These are phyloP conservation scores for Tricholoma hemisulphureum DNA, from an alignment of 768 basidiomycete species.

Conservation along the genomic window DNA sequence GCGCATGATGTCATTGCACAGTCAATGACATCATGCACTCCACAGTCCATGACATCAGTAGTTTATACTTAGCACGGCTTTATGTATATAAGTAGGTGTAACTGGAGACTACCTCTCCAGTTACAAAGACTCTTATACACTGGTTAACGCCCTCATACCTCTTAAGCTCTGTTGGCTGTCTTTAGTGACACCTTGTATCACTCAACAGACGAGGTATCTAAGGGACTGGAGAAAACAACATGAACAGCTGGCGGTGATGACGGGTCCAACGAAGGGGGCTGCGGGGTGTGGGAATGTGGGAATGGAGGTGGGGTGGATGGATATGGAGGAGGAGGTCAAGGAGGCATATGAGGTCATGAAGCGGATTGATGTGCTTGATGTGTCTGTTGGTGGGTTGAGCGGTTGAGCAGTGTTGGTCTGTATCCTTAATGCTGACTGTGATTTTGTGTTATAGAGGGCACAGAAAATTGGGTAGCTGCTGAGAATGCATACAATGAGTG, in stretches of 20 bases:
- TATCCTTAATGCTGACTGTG: not conserved
- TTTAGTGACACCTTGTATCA: too few relatives aligned
- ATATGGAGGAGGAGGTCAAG: slow-evolving; percentile 97
- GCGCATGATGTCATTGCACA: too few relatives aligned
- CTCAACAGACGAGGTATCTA: slow-evolving; percentile 79
- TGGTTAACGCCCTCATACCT: too few relatives aligned
- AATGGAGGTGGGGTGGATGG: slow-evolving; percentile 83
- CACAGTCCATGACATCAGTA: too few relatives aligned
- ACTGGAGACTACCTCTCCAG: too few relatives aligned
- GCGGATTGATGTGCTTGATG: slow-evolving; percentile 61
- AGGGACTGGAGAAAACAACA: slow-evolving; percentile 93
- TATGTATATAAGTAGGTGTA: too few relatives aligned
- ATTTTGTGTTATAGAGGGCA: not conserved
- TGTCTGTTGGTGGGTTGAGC: not conserved
- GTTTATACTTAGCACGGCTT: too few relatives aligned
- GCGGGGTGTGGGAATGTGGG: slow-evolving; percentile 66
- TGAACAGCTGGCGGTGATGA: slow-evolving; percentile 96
- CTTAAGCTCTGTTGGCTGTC: too few relatives aligned
- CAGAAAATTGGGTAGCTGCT: not conserved
- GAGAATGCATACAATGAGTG: too few relatives aligned
- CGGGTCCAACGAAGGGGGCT: slow-evolving; percentile 86
- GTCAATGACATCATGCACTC: too few relatives aligned
- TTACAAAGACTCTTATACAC: too few relatives aligned
- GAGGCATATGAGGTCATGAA: slow-evolving; percentile 97
- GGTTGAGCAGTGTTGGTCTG: not conserved